Percentiles rank a stretch among this genome's conserved stretches.
These are phyloP conservation scores for Zizania latifolia DNA, from an alignment of 176 grass and related monocot genomes.

Conservation along the genomic window DNA sequence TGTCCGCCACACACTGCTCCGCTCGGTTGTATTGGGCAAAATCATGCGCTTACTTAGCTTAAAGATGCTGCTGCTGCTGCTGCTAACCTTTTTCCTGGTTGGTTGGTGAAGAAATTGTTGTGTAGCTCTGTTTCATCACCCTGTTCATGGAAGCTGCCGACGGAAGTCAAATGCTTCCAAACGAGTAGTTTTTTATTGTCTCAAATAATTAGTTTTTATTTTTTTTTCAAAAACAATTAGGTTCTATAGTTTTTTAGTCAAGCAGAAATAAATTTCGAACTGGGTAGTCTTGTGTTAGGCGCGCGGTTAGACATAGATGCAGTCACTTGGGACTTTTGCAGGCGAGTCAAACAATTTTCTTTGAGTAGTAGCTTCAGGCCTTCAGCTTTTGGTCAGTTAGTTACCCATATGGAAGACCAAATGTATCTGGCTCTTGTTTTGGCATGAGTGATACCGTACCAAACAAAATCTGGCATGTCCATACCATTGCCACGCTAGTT, in stretches of 20 bases:
- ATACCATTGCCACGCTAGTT: not conserved
- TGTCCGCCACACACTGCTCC: constrained; percentile 24
- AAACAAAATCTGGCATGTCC: constrained; percentile 26
- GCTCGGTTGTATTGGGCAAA: not conserved
- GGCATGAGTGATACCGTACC: constrained; percentile 19
- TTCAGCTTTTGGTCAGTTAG: constrained; percentile 18
- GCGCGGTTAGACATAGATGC: constrained; percentile 3
- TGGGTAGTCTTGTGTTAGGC: constrained; percentile 30
- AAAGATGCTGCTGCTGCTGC: not conserved
- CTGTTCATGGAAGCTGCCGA: not conserved
- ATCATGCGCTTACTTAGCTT: constrained; percentile 27
- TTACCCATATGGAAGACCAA: not conserved
- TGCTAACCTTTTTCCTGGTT: not conserved
- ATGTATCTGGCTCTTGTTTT: not conserved
- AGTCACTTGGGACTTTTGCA: constrained; percentile 14
- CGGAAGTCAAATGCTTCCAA: constrained; percentile 23
- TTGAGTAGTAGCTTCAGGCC: not conserved
- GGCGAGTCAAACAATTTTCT: constrained; percentile 5
- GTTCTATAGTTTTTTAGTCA: not conserved
- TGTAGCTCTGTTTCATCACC: not conserved
- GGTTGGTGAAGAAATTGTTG: constrained; percentile 26
- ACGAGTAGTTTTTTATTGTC: not conserved
- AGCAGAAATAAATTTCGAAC: not conserved
- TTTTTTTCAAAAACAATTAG: not conserved
- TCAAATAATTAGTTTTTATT: not conserved